phyloP scores from a whole-genome alignment of 176 grass and related monocot species.

The Saccharum officinarum region DNA sequence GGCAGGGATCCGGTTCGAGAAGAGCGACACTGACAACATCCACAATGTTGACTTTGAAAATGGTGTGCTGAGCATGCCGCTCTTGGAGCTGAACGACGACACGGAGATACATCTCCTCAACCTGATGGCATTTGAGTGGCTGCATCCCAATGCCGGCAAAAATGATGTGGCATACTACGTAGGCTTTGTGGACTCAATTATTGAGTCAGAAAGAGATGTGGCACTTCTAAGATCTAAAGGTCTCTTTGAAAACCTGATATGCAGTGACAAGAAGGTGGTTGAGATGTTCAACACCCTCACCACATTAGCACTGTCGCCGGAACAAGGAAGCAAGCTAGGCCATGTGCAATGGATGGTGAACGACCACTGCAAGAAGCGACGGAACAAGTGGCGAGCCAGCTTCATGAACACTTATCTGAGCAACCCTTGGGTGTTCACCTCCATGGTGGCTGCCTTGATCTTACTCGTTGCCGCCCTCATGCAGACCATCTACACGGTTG shows the following conservation, averaged over 20 bases:
- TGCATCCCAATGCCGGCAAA: too few species aligned
- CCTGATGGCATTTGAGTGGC: constrained; percentile 60
- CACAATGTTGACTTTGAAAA: not conserved
- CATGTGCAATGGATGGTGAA: not conserved
- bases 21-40: constrained; percentile 14
- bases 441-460: not conserved
- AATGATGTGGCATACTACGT: constrained; percentile 12
- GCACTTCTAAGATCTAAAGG: constrained; percentile 39
- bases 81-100: constrained; percentile 28
- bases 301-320: not conserved
- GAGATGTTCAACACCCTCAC: constrained; percentile 22
- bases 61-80: constrained; percentile 47
- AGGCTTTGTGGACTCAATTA: constrained; percentile 59
- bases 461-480: not conserved
- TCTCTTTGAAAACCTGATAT: not conserved
- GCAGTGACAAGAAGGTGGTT: constrained; percentile 33
- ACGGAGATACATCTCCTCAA: constrained; percentile 60
- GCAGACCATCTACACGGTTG: not conserved
- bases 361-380: not conserved
- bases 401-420: not conserved
- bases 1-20: constrained; percentile 53
- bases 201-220: constrained; percentile 47
- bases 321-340: not conserved
- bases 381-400: not conserved
- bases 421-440: constrained; percentile 1